Evolutionary conservation across 192 early-diverging fungal species (phyloP).

Genomic region (Entomortierella chlamydospora): DNA sequence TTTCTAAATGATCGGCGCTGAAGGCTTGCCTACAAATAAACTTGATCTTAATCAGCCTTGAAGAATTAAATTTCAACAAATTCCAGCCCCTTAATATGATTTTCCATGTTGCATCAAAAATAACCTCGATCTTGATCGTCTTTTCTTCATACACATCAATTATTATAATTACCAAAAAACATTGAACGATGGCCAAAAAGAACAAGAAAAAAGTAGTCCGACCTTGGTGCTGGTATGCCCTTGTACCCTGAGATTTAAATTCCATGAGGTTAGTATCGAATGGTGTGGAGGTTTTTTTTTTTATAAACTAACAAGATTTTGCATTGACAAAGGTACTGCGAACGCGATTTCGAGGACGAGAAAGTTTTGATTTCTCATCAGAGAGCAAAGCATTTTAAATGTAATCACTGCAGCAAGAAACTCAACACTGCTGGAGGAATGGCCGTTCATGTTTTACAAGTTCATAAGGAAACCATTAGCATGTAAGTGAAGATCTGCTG

Average conservation of each 20-base stretch:
- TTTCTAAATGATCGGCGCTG: constrained; percentile 71
- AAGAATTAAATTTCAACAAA: neutral
- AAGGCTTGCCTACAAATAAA: constrained; percentile 17
- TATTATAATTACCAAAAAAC: neutral
- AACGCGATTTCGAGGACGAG: constrained; percentile 95
- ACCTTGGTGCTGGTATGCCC: constrained; percentile 82
- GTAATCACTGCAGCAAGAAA: constrained; percentile 83
- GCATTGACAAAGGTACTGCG: constrained; percentile 82
- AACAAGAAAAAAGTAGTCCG: constrained; percentile 72
- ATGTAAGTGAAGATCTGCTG: constrained; percentile 66
- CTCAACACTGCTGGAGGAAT: constrained; percentile 92
- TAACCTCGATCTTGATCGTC: neutral
- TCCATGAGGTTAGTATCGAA: constrained; percentile 4
- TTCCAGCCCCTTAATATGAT: constrained; percentile 7
- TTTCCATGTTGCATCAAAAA: neutral
- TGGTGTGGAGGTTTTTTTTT: neutral
- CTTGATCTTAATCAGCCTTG: constrained; percentile 18
- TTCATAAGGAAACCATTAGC: constrained; percentile 90
- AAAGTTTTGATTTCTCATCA: constrained; percentile 95
- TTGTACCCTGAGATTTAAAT: neutral
- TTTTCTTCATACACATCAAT: neutral
- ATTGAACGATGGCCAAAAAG: constrained; percentile 66
- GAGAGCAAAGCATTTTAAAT: constrained; percentile 95
- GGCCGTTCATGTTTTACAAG: constrained; percentile 89
- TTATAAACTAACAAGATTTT: neutral